These are phyloP conservation scores for Fibroporia radiculosa DNA, from an alignment of 768 basidiomycete species.

Conservation along the genomic window DNA sequence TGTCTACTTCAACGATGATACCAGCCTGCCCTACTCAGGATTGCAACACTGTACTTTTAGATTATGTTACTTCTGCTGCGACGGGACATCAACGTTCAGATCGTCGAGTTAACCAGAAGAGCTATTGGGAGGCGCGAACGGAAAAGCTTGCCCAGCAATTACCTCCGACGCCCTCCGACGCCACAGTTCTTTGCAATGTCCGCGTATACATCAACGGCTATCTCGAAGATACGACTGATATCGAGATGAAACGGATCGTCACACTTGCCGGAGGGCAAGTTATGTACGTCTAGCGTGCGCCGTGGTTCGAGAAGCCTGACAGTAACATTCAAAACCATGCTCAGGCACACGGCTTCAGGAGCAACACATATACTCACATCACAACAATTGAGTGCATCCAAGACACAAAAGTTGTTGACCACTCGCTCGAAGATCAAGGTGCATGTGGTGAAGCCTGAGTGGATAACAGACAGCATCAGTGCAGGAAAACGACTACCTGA, in stretches of 20 bases:
- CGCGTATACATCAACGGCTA: constrained; percentile 68
- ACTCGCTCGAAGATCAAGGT: constrained; percentile 38
- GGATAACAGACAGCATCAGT: constrained; percentile 62
- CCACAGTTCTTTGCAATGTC: constrained; percentile 28
- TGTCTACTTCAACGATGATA: constrained; percentile 9
- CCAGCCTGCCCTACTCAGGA: not conserved
- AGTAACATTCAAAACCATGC: not conserved
- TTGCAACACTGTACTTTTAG: constrained; percentile 23
- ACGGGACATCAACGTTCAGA: constrained; percentile 33
- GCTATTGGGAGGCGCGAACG: constrained; percentile 16
- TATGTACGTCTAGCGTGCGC: constrained; percentile 44
- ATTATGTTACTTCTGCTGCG: constrained; percentile 51
- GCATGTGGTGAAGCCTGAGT: constrained; percentile 68
- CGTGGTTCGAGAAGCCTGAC: not conserved
- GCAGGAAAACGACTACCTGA: constrained; percentile 56
- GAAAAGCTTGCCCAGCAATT: constrained; percentile 23
- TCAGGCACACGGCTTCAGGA: constrained; percentile 48
- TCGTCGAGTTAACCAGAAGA: constrained; percentile 14
- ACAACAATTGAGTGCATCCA: constrained; percentile 59
- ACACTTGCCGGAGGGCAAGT: constrained; percentile 58
- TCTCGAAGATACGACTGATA: constrained; percentile 63
- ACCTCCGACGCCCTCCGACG: constrained; percentile 11
- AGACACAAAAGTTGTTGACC: constrained; percentile 58
- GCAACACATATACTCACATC: constrained; percentile 80
- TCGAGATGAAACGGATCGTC: constrained; percentile 69